A percentile compares a stretch with the other conserved stretches of the same genome.
phyloP scores from a whole-genome alignment of 225 moss, liverwort and hornwort species.

The Climacium dendroides region DNA sequence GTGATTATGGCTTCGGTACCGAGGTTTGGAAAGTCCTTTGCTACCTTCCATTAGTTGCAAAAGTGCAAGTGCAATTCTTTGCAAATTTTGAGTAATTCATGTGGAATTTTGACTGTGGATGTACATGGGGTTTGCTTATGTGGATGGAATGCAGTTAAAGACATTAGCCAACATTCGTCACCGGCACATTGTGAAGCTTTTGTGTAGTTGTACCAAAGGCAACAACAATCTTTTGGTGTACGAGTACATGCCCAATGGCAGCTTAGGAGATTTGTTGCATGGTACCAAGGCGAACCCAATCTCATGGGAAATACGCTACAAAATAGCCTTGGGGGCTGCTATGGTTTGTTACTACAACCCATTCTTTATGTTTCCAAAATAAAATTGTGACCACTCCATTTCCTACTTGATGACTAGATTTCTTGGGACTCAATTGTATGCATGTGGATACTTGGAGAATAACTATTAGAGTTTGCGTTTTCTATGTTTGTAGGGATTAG shows the following conservation, averaged over 20 bases:
- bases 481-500: background rate
- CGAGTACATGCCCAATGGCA: background rate
- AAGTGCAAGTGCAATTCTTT: rapidly evolving
- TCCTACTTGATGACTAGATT: background rate
- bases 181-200: background rate
- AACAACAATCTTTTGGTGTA: background rate
- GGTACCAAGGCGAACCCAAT: background rate
- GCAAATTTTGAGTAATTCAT: background rate
- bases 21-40: rapidly evolving
- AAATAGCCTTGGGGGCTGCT: background rate
- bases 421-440: background rate
- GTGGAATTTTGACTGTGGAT: rapidly evolving
- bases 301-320: background rate
- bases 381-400: background rate
- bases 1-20: background rate
- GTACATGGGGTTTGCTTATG: background rate
- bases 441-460: background rate
- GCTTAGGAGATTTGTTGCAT: background rate
- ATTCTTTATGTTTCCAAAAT: rapidly evolving
- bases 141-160: background rate
- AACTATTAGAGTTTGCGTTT: rapidly evolving
- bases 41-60: background rate
- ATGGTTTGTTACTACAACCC: rapidly evolving
- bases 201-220: background rate
- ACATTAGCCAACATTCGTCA: background rate